Conservation (phyloP, 495 filamentous ascomycete species). For the Chaetomium fimeti region DNA sequence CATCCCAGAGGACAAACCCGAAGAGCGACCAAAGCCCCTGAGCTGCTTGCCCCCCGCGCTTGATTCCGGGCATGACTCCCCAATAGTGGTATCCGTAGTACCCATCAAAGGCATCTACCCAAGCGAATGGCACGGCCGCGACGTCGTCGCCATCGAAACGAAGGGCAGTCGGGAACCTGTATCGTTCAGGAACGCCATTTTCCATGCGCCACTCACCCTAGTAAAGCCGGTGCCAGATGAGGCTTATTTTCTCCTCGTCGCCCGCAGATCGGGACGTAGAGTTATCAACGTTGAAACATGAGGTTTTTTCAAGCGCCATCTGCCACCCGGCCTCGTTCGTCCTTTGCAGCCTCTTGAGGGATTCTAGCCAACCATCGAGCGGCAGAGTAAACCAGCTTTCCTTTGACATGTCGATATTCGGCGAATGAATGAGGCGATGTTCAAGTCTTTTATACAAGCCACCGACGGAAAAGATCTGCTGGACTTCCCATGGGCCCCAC, state of each 20-base stretch:
- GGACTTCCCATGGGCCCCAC: not conserved
- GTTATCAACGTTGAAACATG: not conserved
- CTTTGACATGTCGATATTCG: not conserved
- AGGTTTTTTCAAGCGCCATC: not conserved
- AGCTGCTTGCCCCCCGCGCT: not conserved
- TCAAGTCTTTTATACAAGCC: not conserved
- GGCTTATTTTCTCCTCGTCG: not conserved
- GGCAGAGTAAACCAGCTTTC: not conserved
- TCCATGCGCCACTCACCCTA: not conserved
- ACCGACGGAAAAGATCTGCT: not conserved
- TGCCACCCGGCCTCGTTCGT: not conserved
- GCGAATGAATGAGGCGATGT: not conserved
- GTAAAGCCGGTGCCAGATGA: not conserved
- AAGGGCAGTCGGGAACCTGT: not conserved
- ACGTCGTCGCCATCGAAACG: not conserved
- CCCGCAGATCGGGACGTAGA: not conserved
- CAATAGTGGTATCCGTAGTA: not conserved
- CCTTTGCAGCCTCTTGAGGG: not conserved
- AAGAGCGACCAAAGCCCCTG: not conserved
- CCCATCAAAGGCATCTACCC: conserved; percentile 7
- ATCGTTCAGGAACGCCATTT: too few species aligned
- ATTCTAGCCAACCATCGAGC: not conserved
- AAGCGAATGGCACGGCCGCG: not conserved
- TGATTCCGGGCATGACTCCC: not conserved
- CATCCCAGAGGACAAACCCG: conserved; percentile 1